Conservation (phyloP, 2,329 filamentous ascomycete species). For the Colletotrichum navitas region DNA sequence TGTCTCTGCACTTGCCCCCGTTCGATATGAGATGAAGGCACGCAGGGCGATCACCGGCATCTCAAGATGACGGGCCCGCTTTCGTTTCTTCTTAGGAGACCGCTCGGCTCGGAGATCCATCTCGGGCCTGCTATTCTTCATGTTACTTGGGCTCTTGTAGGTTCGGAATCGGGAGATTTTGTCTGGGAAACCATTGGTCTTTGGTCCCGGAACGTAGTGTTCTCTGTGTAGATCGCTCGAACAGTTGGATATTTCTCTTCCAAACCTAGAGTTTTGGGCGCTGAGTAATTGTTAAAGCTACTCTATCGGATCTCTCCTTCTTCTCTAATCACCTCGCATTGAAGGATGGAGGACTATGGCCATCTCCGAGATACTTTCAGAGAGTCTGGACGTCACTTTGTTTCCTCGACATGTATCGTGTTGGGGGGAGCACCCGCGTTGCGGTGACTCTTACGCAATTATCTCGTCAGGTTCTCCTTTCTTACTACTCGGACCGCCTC, state of each 20-base stretch:
- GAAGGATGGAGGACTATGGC: background rate
- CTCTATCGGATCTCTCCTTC: background rate
- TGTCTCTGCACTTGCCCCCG: conserved; percentile 9
- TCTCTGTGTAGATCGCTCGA: background rate
- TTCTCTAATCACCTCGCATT: background rate
- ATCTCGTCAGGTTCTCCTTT: background rate
- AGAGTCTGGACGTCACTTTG: background rate
- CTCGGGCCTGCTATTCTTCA: conserved; percentile 12
- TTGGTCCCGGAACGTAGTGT: background rate
- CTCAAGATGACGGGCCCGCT: conserved; percentile 10
- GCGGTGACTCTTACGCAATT: background rate
- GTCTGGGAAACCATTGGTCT: background rate
- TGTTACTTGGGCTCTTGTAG: background rate
- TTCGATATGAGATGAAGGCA: conserved; percentile 23
- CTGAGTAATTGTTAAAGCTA: background rate
- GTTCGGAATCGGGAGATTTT: background rate
- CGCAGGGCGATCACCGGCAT: background rate
- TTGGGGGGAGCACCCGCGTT: background rate
- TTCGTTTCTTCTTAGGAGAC: conserved; percentile 12
- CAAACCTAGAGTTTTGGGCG: background rate
- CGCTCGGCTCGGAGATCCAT: conserved; percentile 31
- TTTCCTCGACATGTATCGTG: background rate
- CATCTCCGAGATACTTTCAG: background rate
- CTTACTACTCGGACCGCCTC: background rate
- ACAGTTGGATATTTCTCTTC: background rate